Base-by-base conservation (phyloP, 2,329 filamentous ascomycete genomes). In the Fusarium fracticaudum region DNA sequence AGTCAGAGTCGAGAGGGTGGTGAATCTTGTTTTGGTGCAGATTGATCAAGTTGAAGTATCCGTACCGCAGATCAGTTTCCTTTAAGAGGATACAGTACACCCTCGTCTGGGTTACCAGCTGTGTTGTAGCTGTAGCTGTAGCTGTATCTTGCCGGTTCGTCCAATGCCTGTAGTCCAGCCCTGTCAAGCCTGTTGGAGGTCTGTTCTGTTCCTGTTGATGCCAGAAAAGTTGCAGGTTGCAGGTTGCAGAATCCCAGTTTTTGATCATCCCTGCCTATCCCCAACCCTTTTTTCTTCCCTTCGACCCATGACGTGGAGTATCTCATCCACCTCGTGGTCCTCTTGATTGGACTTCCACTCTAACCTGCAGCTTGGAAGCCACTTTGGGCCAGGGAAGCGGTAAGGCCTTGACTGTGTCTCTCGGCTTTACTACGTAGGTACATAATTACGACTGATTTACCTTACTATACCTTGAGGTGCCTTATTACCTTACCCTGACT, bases 291-390 rank as follows among this genome's bases (percentile, higher is more conserved):
- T 67, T 73, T 37, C 37, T 40, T 58, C 67, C 45, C 40, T 53
- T 69, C 45, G 67, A 59, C 62, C 67, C 76, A 78, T 78, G 76
- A 78, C 76, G 76, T 78, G 76, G 76, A 54, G 74, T 73, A 67
- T 69, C 64, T 69, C 60, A 60, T 73, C 64, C 75, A 57, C 67
- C 76, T 69, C 68, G 64, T 74, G 64, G 63, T 40, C 57, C 59
- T 69, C 55, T 67, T 67, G 61, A 75, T 76, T 77, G 73, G 75
- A 61, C 67, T 70, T 67, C 54, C 66, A 77, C 59, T 63, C 69
- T 60, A 60, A 51, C 69, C 61, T 77, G 76, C 74, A 77, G 72
- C 65, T 64, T 67, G 44, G 67, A 75, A 76, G 75, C 75, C 75
- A 76, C 75, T 68, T 68, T 44, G 20, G 67, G 66, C 53, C 64